phyloP scores from a whole-genome alignment of 2,329 filamentous ascomycete genomes.

The Aplosporella prunicola region DNA sequence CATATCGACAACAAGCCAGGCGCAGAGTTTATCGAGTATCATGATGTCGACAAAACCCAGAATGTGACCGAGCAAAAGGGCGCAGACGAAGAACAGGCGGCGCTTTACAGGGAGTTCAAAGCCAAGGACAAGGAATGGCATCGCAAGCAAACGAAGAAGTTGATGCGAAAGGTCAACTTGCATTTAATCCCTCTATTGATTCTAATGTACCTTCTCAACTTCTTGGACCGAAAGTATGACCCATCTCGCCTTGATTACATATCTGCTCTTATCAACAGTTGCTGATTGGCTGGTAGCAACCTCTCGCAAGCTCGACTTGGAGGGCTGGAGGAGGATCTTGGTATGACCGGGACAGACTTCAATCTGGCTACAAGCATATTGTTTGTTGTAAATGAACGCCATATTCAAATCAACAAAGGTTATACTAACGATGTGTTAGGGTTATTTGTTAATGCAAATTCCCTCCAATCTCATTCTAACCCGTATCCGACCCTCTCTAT shows the following conservation, averaged over 20 bases:
- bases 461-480: constrained; percentile 52
- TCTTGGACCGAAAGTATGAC: constrained; percentile 16
- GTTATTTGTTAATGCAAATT: constrained; percentile 53
- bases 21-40: constrained; percentile 7
- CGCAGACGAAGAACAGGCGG: constrained; percentile 3
- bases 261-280: not conserved
- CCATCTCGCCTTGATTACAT: not conserved
- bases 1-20: constrained; percentile 2
- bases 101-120: constrained; percentile 3
- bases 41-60: not conserved
- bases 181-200: constrained; percentile 22
- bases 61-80: constrained; percentile 2
- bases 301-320: constrained; percentile 54
- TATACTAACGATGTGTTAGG: constrained; percentile 5
- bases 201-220: constrained; percentile 22
- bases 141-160: constrained; percentile 19
- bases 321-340: constrained; percentile 12
- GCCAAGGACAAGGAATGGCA: constrained; percentile 12
- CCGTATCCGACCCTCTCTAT: constrained; percentile 43
- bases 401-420: not conserved
- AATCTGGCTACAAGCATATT: constrained; percentile 53
- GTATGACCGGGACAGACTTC: constrained; percentile 45
- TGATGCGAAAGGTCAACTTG: constrained; percentile 22
- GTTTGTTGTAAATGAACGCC: constrained; percentile 33
- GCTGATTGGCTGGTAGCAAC: constrained; percentile 45